These are phyloP conservation scores for Zygosaccharomyces sapae DNA, from an alignment of 1,139 yeast species.

Conservation along the genomic window DNA sequence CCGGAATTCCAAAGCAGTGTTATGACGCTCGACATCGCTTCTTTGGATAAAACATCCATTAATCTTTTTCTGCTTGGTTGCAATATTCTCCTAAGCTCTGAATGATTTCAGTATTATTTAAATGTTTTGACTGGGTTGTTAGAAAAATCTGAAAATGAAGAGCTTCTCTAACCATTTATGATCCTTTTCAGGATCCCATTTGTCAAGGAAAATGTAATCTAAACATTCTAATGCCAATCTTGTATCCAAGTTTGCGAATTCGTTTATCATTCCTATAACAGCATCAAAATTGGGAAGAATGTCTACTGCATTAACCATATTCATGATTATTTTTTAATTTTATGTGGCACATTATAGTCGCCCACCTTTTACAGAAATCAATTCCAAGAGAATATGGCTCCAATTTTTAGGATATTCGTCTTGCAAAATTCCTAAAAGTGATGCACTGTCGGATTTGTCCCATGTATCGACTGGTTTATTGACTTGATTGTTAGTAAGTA, in stretches of 20 bases:
- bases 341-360: conserved; percentile 6
- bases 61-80: conserved; percentile 16
- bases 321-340: conserved; percentile 22
- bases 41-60: conserved; percentile 13
- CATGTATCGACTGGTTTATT: conserved; percentile 7
- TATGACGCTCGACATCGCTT: conserved; percentile 21
- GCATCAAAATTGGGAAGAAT: conserved; percentile 18
- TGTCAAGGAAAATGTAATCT: conserved; percentile 26
- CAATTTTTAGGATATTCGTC: conserved; percentile 23
- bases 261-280: conserved; percentile 22
- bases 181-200: conserved; percentile 19
- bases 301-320: conserved; percentile 24
- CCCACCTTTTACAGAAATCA: conserved; percentile 13
- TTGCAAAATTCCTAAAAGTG: conserved; percentile 16
- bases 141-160: conserved; percentile 21
- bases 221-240: conserved; percentile 19
- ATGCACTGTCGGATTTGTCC: conserved; percentile 11
- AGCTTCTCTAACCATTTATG: conserved; percentile 18
- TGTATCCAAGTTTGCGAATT: conserved; percentile 19
- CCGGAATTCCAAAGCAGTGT: conserved; percentile 31
- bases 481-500: conserved; percentile 18
- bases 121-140: conserved; percentile 22
- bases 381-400: conserved; percentile 23
- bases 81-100: conserved; percentile 17
- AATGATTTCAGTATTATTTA: conserved; percentile 19